Percentiles rank a stretch among this genome's conserved stretches.
phyloP scores from a whole-genome alignment of 306 rosid species.

The Fragaria iinumae region DNA sequence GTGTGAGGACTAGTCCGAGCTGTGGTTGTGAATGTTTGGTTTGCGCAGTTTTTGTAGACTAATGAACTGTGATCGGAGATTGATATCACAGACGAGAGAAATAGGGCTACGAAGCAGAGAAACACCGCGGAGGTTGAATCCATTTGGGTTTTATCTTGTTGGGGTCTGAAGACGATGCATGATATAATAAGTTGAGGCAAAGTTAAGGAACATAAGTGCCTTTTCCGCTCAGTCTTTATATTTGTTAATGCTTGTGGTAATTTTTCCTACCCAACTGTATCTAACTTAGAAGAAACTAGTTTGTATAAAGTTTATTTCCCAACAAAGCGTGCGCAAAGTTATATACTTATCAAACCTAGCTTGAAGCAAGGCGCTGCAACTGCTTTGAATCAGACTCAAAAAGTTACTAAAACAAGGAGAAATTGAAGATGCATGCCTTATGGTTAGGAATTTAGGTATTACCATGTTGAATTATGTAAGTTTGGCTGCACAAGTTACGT shows the following conservation, averaged over 20 bases:
- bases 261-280: slow-evolving; percentile 44
- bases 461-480: not conserved
- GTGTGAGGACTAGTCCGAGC: slow-evolving; percentile 20
- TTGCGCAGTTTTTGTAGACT: slow-evolving; percentile 54
- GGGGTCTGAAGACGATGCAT: not conserved
- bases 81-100: slow-evolving; percentile 27
- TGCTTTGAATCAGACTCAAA: not conserved
- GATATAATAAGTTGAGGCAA: too few relatives aligned
- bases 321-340: not conserved
- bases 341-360: not conserved
- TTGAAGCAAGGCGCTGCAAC: not conserved
- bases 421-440: not conserved
- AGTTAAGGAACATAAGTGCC: not conserved
- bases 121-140: slow-evolving; percentile 22
- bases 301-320: not conserved
- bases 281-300: slow-evolving; percentile 30
- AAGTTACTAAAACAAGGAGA: not conserved
- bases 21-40: slow-evolving; percentile 27
- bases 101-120: slow-evolving; percentile 19
- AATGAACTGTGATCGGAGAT: slow-evolving; percentile 36
- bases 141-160: slow-evolving; percentile 12
- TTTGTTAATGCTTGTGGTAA: slow-evolving; percentile 19
- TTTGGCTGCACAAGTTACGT: not conserved
- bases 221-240: not conserved
- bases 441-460: not conserved